These are phyloP conservation scores for Pleurotus djamor DNA, from an alignment of 768 basidiomycete species.

Conservation along the genomic window DNA sequence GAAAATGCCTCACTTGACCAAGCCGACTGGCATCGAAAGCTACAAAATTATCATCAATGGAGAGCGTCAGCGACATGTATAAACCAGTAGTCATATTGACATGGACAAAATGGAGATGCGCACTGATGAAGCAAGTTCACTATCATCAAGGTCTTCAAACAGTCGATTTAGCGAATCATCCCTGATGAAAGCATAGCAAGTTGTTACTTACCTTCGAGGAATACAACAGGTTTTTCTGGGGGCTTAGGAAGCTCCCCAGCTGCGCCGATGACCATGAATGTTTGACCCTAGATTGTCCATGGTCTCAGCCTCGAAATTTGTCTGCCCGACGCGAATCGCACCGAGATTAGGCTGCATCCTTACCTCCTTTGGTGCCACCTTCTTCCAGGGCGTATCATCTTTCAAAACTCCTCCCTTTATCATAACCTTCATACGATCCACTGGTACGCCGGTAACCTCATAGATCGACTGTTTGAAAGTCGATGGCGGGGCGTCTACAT, in stretches of 20 bases:
- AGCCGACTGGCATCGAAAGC: conserved; percentile 80
- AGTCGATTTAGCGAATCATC: neutral
- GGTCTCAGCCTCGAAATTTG: too few relatives aligned
- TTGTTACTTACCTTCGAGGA: conserved; percentile 70
- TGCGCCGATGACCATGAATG: conserved; percentile 91
- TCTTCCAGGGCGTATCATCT: conserved; percentile 88
- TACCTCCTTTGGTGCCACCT: conserved; percentile 80
- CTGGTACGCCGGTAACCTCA: conserved; percentile 79
- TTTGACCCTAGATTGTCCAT: conserved; percentile 60
- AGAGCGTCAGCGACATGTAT: conserved; percentile 7
- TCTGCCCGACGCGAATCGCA: neutral
- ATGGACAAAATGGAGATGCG: neutral
- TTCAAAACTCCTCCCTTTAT: conserved; percentile 90
- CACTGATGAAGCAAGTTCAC: conserved; percentile 1
- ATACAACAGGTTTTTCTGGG: conserved; percentile 74
- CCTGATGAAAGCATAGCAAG: neutral
- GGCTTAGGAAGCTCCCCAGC: conserved; percentile 91
- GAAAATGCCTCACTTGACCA: conserved; percentile 57
- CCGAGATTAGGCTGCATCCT: conserved; percentile 14
- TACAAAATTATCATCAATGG: conserved; percentile 23
- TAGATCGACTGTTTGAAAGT: conserved; percentile 86
- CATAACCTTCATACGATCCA: conserved; percentile 97
- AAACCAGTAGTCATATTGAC: neutral
- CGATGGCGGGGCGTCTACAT: conserved; percentile 64
- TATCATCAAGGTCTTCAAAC: conserved; percentile 1